Conservation (phyloP, 1,284 basidiomycete genomes). For the Agaricales sp. region DNA sequence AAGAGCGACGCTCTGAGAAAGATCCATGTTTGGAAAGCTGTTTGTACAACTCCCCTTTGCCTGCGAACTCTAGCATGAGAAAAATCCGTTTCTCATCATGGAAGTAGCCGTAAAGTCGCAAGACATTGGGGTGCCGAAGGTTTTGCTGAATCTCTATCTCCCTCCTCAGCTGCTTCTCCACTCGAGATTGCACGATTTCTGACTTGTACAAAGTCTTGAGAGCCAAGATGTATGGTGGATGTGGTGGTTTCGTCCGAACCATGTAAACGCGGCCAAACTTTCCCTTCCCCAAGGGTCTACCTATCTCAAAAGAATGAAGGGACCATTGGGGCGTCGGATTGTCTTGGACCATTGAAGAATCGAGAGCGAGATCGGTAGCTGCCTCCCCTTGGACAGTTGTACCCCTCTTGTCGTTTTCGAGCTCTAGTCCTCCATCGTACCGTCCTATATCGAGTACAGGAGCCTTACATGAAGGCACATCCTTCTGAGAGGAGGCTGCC, state of each 20-base stretch:
- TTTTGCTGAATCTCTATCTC: conserved; percentile 99
- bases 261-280: conserved; percentile 99
- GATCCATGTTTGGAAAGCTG: conserved; percentile 79
- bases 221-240: conserved; percentile 87
- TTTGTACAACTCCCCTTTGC: conserved; percentile 94
- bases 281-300: conserved; percentile 92
- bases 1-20: conserved; percentile 83
- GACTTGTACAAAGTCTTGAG: conserved; percentile 97
- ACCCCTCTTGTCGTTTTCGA: conserved; percentile 62
- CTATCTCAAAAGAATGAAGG: conserved; percentile 86
- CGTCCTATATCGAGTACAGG: conserved; percentile 61
- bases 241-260: conserved; percentile 80
- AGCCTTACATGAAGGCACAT: neutral
- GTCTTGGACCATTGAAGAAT: conserved; percentile 51
- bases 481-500: conserved; percentile 7
- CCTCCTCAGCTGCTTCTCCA: conserved; percentile 90
- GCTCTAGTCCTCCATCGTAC: conserved; percentile 83
- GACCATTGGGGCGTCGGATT: conserved; percentile 77
- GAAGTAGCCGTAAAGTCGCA: conserved; percentile 94
- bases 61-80: conserved; percentile 95
- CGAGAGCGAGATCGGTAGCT: conserved; percentile 65
- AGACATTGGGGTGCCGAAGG: conserved; percentile 89
- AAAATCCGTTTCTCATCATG: conserved; percentile 98
- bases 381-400: conserved; percentile 60
- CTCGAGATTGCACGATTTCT: conserved; percentile 81